phyloP scores from a whole-genome alignment of 2,329 filamentous ascomycete species.

The Amauroascus verrucosus region DNA sequence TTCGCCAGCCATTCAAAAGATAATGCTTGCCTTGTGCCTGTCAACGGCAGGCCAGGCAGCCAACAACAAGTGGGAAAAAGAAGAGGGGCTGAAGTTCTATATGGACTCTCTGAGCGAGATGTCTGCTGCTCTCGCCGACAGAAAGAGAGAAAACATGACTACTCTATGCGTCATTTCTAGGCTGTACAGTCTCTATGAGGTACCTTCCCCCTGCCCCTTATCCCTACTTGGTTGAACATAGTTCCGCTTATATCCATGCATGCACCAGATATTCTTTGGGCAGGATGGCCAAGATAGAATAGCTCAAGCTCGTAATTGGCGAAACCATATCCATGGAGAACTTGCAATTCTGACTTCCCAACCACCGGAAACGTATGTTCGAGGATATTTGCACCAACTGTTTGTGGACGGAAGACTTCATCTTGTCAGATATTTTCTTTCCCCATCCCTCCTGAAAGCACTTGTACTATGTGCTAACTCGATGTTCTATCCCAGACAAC shows the following conservation, averaged over 20 bases:
- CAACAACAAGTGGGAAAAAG: conserved; percentile 7
- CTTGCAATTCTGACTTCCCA: conserved; percentile 10
- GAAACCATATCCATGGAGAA: conserved; percentile 8
- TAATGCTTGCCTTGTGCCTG: conserved; percentile 9
- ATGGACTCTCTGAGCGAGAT: conserved; percentile 8
- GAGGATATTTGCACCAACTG: conserved; percentile 6
- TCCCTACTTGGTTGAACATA: not conserved
- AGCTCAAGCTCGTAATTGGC: conserved; percentile 12
- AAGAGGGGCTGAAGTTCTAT: conserved; percentile 10
- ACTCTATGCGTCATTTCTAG: conserved; percentile 9
- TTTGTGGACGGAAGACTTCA: conserved; percentile 12
- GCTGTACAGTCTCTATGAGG: conserved; percentile 9
- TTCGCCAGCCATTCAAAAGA: conserved; percentile 8
- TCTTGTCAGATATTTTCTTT: conserved; percentile 5
- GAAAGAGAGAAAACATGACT: conserved; percentile 5
- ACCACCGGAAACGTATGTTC: conserved; percentile 6
- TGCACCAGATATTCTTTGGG: conserved; percentile 7
- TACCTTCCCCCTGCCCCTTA: not conserved
- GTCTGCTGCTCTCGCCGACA: conserved; percentile 3
- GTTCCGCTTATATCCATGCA: not conserved
- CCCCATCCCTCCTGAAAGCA: not conserved
- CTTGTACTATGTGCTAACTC: not conserved
- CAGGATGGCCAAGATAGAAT: conserved; percentile 8
- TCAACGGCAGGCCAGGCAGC: conserved; percentile 3
- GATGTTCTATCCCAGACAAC: conserved; percentile 5